Conservation (phyloP, 192 early-diverging fungal genomes). For the Coemansia sp. region DNA sequence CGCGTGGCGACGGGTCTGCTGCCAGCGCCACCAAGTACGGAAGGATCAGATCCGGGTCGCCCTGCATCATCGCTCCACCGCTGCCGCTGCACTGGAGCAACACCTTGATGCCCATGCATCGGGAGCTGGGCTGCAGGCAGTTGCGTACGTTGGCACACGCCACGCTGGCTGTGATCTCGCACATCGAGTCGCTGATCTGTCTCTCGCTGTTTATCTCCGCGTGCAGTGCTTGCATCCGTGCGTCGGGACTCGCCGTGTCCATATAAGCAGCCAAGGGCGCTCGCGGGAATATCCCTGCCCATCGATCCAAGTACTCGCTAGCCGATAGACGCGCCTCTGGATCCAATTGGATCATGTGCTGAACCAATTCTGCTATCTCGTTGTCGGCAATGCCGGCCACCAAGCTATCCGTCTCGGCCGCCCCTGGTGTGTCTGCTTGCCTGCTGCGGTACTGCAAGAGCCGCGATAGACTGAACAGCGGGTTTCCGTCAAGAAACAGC, state of each 20-base stretch:
- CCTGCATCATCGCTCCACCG: conserved; percentile 17
- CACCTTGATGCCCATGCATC: conserved; percentile 44
- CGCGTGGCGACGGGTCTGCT: conserved; percentile 30
- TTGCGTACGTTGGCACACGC: conserved; percentile 47
- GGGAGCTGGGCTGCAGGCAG: conserved; percentile 34
- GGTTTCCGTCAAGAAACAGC: conserved; percentile 88
- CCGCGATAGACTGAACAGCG: conserved; percentile 89
- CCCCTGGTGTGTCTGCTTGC: conserved; percentile 42
- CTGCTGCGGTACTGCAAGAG: conserved; percentile 76
- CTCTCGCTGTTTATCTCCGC: conserved; percentile 19
- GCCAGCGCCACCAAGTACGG: conserved; percentile 46
- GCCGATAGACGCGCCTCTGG: conserved; percentile 72
- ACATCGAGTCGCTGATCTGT: conserved; percentile 13
- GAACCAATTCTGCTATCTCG: conserved; percentile 72
- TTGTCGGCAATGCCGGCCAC: conserved; percentile 81
- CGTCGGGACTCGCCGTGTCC: conserved; percentile 33
- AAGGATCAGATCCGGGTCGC: conserved; percentile 37
- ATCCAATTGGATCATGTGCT: conserved; percentile 86
- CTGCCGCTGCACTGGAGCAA: conserved; percentile 35
- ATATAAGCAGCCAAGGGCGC: conserved; percentile 44
- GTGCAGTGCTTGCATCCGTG: conserved; percentile 35
- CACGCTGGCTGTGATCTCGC: conserved; percentile 41
- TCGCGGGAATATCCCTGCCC: conserved; percentile 54
- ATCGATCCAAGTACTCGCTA: conserved; percentile 71
- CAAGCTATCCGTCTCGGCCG: conserved; percentile 60